Percentiles rank a stretch among this genome's conserved stretches.
These are phyloP conservation scores for Trichoderma hamatum DNA, from an alignment of 2,329 filamentous ascomycete genomes.

Conservation along the genomic window DNA sequence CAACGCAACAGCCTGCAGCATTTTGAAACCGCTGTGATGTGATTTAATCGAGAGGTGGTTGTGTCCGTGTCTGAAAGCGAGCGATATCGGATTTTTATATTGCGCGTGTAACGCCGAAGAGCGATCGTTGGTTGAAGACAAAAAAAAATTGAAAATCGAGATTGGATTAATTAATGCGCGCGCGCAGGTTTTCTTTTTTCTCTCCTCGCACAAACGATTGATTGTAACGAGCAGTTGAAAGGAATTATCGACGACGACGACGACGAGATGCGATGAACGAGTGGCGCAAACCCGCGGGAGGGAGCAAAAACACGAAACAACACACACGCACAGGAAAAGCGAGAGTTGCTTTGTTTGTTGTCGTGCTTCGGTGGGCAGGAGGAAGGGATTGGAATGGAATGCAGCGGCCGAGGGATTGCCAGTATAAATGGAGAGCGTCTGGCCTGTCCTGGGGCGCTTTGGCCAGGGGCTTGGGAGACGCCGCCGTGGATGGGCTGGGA, in stretches of 20 bases:
- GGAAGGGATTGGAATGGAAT: conserved; percentile 9
- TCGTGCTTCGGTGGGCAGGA: neutral
- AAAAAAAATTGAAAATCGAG: too few relatives aligned
- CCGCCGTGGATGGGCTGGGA: neutral
- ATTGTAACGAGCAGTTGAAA: neutral
- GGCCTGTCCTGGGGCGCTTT: neutral
- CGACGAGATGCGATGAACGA: conserved; percentile 4
- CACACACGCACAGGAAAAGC: neutral
- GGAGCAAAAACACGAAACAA: conserved; percentile 6
- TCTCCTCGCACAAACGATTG: neutral
- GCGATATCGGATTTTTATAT: neutral
- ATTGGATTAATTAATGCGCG: neutral
- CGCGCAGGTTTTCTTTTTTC: neutral
- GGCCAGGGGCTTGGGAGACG: neutral
- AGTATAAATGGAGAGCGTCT: neutral
- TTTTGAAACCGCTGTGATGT: conserved; percentile 20
- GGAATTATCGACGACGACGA: neutral
- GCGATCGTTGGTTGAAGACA: neutral
- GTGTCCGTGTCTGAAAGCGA: neutral
- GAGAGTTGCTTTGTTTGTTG: conserved; percentile 10
- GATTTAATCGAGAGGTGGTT: neutral
- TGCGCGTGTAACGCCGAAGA: neutral
- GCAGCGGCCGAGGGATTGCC: neutral
- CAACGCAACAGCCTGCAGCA: conserved; percentile 40
- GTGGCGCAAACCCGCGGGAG: conserved; percentile 9